A percentile compares a stretch with the other conserved stretches of the same genome.
Conservation (phyloP, 208 protist species). For the Crithidia thermophila region DNA sequence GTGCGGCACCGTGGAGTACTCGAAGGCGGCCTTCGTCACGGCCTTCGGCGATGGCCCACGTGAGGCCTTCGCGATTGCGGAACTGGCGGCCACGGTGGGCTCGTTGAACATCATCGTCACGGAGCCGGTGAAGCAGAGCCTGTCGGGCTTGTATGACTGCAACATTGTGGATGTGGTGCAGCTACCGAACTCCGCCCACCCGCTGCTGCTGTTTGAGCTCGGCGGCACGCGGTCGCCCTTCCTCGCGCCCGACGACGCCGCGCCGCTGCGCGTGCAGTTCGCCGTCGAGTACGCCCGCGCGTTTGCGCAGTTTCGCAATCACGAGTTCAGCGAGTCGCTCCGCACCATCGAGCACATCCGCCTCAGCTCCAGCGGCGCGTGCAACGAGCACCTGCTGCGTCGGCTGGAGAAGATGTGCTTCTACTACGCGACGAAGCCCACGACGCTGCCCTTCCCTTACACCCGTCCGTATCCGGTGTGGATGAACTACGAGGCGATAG, state of each 20-base stretch:
- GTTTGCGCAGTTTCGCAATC: constrained; percentile 78
- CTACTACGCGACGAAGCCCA: constrained; percentile 47
- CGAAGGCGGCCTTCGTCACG: constrained; percentile 77
- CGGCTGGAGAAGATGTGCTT: constrained; percentile 71
- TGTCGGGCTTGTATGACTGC: constrained; percentile 72
- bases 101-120: constrained; percentile 67
- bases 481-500: constrained; percentile 71
- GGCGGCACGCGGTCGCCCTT: constrained; percentile 19
- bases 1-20: constrained; percentile 80
- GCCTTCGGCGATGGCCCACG: constrained; percentile 75
- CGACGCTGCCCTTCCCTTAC: constrained; percentile 62
- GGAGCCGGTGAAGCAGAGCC: constrained; percentile 79
- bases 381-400: constrained; percentile 35
- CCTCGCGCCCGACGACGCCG: background rate
- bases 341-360: constrained; percentile 42
- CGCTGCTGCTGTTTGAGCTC: constrained; percentile 83
- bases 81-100: constrained; percentile 57
- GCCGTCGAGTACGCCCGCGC: constrained; percentile 69
- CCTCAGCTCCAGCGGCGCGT: constrained; percentile 3
- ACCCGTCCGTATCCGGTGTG: constrained; percentile 61
- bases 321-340: constrained; percentile 65
- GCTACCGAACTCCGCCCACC: constrained; percentile 41
- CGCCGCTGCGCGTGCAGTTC: constrained; percentile 33
- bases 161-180: constrained; percentile 84
- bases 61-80: constrained; percentile 58